Percentiles rank a stretch among this genome's conserved stretches.
Conservation (phyloP, 164 flowering plant species). For the Vitis cinerea region DNA sequence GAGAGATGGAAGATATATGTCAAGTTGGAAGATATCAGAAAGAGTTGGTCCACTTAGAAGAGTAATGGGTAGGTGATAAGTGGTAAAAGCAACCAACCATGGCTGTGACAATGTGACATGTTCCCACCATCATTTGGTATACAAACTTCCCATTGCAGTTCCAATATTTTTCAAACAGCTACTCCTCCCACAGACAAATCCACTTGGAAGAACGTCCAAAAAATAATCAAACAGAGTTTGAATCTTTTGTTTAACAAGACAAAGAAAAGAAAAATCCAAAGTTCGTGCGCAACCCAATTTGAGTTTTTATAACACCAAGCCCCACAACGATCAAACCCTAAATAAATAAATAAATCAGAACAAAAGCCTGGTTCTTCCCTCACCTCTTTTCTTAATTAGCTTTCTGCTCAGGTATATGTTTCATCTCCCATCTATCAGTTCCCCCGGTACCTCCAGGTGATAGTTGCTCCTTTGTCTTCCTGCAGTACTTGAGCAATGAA, state of each 20-base stretch:
- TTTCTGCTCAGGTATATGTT: no score
- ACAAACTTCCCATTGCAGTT: conserved; percentile 6
- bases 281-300: background rate
- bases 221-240: conserved; percentile 2
- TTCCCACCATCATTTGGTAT: conserved; percentile 8
- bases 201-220: conserved; percentile 17
- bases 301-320: conserved; percentile 5
- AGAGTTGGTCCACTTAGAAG: conserved; percentile 24
- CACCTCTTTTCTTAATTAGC: no score
- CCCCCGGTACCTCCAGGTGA: no score
- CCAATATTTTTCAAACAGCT: conserved; percentile 13
- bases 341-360: no score
- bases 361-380: no score
- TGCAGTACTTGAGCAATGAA: no score
- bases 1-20: conserved; percentile 12
- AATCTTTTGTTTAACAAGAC: background rate
- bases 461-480: no score
- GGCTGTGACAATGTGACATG: conserved; percentile 20
- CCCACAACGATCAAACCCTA: conserved; percentile 1
- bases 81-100: conserved; percentile 8
- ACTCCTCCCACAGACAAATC: conserved; percentile 4
- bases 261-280: conserved; percentile 7
- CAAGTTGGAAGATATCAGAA: conserved; percentile 11
- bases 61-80: conserved; percentile 12
- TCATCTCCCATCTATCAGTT: no score